These are phyloP conservation scores for Euphorbia peplus DNA, from an alignment of 345 rosid genomes.

Conservation along the genomic window DNA sequence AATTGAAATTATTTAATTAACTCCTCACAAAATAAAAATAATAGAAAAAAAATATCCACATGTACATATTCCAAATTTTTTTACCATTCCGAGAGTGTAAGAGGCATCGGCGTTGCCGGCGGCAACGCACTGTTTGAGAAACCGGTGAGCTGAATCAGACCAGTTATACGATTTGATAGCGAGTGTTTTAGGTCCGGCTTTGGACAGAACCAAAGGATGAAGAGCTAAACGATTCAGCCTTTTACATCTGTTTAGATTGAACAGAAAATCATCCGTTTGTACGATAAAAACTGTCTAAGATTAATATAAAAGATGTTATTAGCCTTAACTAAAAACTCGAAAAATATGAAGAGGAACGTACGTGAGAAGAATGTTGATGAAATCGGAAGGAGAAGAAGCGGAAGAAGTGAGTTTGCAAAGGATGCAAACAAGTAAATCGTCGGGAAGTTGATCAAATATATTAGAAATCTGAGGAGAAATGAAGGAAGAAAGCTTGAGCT, in stretches of 20 bases:
- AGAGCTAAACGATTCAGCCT: constrained; percentile 36
- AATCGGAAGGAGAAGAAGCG: constrained; percentile 57
- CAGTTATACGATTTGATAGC: constrained; percentile 46
- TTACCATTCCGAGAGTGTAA: constrained; percentile 64
- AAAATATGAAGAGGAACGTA: too few relatives aligned
- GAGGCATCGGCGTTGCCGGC: constrained; percentile 61
- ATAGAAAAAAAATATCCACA: too few relatives aligned
- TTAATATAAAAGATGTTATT: too few relatives aligned
- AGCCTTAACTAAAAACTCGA: too few relatives aligned
- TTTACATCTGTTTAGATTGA: constrained; percentile 39
- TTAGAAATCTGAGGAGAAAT: constrained; percentile 14
- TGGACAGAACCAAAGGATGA: constrained; percentile 43
- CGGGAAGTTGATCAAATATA: constrained; percentile 48
- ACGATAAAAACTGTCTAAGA: not conserved
- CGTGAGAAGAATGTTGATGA: constrained; percentile 45
- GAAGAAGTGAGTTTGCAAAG: constrained; percentile 51
- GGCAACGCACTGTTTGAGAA: constrained; percentile 44
- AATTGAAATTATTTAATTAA: not conserved
- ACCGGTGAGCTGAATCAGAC: constrained; percentile 56
- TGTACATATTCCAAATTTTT: too few relatives aligned
- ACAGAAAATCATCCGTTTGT: not conserved
- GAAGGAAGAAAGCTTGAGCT: constrained; percentile 15
- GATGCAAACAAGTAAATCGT: constrained; percentile 52
- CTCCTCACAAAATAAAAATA: too few relatives aligned
- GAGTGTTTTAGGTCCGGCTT: constrained; percentile 39